Evolutionary conservation across 1,139 yeast species (phyloP).

Genomic region (Geotrichum carabidarum): DNA sequence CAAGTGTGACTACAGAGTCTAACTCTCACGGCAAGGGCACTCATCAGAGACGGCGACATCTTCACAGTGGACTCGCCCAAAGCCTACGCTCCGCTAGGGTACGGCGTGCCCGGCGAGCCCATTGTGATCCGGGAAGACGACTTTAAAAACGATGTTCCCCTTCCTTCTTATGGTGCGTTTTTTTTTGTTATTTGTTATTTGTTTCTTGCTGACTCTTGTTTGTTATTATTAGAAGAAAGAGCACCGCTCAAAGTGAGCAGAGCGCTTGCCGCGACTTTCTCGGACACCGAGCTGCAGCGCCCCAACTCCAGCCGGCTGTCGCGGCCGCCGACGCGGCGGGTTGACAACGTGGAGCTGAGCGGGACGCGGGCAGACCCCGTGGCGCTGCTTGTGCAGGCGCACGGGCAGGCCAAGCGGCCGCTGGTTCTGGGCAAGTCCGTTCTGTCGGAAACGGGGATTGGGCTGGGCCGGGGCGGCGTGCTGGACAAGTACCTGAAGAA

Average conservation of each 20-base stretch:
- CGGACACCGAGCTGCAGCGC: conserved; percentile 31
- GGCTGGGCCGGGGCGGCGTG: conserved; percentile 17
- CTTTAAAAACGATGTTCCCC: conserved; percentile 27
- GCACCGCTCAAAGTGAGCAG: conserved; percentile 24
- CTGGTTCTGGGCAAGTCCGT: conserved; percentile 25
- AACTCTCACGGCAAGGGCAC: background rate
- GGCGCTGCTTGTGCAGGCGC: conserved; percentile 17
- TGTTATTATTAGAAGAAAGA: conserved; percentile 20
- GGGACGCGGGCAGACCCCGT: conserved; percentile 22
- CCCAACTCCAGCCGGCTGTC: conserved; percentile 25
- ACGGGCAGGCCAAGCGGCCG: conserved; percentile 16
- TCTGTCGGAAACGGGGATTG: conserved; percentile 19
- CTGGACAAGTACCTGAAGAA: conserved; percentile 16
- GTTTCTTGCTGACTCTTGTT: too few species aligned
- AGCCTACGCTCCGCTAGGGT: conserved; percentile 34
- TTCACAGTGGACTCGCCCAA: conserved; percentile 31
- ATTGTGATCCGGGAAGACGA: conserved; percentile 27
- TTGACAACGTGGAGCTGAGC: conserved; percentile 10
- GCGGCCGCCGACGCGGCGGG: conserved; percentile 23
- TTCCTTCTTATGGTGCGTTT: conserved; percentile 30
- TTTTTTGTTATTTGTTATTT: too few species aligned
- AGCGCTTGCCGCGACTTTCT: conserved; percentile 32
- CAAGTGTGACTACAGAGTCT: too few species aligned
- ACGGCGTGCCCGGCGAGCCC: conserved; percentile 26
- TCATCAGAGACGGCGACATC: conserved; percentile 25